Evolutionary conservation across 805 yeast genomes (phyloP).

Genomic region (Suhomyces pyralidae): DNA sequence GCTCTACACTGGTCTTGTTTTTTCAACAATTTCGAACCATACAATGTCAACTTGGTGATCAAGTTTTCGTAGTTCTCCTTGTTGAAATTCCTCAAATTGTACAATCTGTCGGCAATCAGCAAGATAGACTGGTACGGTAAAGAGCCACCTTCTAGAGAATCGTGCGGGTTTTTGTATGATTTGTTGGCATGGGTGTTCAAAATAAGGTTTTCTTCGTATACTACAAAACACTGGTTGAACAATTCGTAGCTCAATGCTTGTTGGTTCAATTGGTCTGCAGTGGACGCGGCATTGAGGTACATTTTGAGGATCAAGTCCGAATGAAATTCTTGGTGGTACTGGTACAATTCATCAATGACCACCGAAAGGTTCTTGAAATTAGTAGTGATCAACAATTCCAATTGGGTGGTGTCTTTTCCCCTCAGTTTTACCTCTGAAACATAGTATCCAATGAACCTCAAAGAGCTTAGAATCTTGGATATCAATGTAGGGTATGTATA

Average conservation of each 20-base stretch:
- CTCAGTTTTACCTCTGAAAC: slow-evolving; percentile 30
- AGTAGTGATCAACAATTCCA: slow-evolving; percentile 36
- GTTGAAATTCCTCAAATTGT: slow-evolving; percentile 42
- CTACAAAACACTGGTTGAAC: slow-evolving; percentile 80
- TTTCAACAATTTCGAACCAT: slow-evolving; percentile 82
- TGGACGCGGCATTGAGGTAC: slow-evolving; percentile 62
- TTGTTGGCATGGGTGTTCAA: slow-evolving; percentile 13
- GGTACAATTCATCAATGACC: slow-evolving; percentile 63
- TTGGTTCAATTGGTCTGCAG: slow-evolving; percentile 74
- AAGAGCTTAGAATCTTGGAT: slow-evolving; percentile 54
- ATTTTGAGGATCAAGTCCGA: slow-evolving; percentile 44
- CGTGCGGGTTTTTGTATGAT: slow-evolving; percentile 29
- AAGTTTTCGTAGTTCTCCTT: slow-evolving; percentile 75
- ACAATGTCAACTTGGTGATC: slow-evolving; percentile 80
- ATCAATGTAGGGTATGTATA: slow-evolving; percentile 78
- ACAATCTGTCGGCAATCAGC: slow-evolving; percentile 45
- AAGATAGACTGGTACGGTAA: slow-evolving; percentile 49
- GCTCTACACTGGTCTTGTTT: slow-evolving; percentile 95
- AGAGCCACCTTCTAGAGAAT: slow-evolving; percentile 44
- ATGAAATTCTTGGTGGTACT: slow-evolving; percentile 28
- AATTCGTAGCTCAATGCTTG: slow-evolving; percentile 82
- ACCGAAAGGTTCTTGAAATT: slow-evolving; percentile 75
- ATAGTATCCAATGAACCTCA: slow-evolving; percentile 44
- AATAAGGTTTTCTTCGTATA: slow-evolving; percentile 64
- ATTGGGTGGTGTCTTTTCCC: slow-evolving; percentile 20